Evolutionary conservation across 2,329 filamentous ascomycete genomes (phyloP), one percentile per base, ranked within the genome.

Genomic region (Trichoderma simmonsii): DNA sequence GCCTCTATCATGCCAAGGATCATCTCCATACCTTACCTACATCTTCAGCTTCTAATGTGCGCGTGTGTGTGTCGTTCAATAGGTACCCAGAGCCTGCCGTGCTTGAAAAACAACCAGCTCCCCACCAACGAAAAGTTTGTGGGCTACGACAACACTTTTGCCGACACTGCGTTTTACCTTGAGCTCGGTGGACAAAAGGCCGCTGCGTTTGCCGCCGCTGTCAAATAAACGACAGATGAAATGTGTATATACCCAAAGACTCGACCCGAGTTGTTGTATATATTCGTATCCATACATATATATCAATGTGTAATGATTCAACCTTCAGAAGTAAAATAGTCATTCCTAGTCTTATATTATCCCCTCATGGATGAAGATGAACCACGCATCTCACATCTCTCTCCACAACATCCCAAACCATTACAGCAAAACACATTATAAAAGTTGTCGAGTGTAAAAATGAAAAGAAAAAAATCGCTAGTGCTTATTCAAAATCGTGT

Each of bases 71-170:
- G 26, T 26, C 15, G 4, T 36, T 1, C 24, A 5, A 11, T 48
- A 71, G 68, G 68, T 8, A 65, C 69, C 0, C 48, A 64, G n/a
- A 71, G 61, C 18, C n/a, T 71, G 61, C 57, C 69, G 2, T 71
- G 48, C 32, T n/a, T 71, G 1, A 65, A 71, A 14, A 61, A 11
- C 6, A 71, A 65, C 18, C 69, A 71, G 32, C 69, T 71, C 12
- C 69, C 69, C 7, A 65, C 60, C n/a, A 71, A 71, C 28, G 69
- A 71, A 12, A 71, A 71, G 14, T 65, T 71, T 24, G 69, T 71
- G 3, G 69, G 69, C 32, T 71, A 71, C 48, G 69, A 71, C 51
- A 65, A 65, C 26, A 28, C 8, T 2, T 71, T 71, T n/a, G 26
- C 69, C 3, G 56, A 63, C n/a, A 65, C 60, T 14, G n/a, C 24